Percentiles rank a stretch among this genome's conserved stretches.
phyloP scores from a whole-genome alignment of 2,329 filamentous ascomycete genomes.

The Epichloe sp. region DNA sequence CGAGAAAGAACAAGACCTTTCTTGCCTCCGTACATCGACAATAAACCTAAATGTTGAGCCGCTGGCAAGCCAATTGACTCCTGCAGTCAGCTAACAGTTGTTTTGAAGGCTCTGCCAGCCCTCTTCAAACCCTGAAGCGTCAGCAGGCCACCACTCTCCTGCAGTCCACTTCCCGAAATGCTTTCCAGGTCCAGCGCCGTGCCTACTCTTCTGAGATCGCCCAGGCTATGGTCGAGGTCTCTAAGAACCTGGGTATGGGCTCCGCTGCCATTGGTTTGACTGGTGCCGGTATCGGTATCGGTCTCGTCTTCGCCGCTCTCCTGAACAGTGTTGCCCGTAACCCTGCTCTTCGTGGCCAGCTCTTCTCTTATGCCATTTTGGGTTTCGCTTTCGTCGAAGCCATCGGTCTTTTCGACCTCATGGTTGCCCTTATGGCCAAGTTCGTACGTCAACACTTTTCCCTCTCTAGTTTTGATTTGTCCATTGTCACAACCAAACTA shows the following conservation, averaged over 20 bases:
- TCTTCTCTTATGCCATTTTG: constrained; percentile 92
- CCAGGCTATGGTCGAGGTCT: constrained; percentile 78
- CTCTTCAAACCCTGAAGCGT: constrained; percentile 66
- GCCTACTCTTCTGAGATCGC: constrained; percentile 82
- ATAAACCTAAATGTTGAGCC: constrained; percentile 13
- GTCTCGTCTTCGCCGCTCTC: constrained; percentile 84
- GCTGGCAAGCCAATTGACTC: constrained; percentile 19
- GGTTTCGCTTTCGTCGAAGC: constrained; percentile 93
- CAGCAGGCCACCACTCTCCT: constrained; percentile 54
- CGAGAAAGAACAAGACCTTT: constrained; percentile 17
- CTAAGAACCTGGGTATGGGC: constrained; percentile 84
- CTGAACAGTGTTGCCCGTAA: constrained; percentile 85
- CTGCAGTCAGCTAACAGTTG: constrained; percentile 20
- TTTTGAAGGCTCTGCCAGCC: constrained; percentile 39
- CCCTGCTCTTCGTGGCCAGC: constrained; percentile 86
- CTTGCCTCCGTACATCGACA: constrained; percentile 4
- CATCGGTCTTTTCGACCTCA: constrained; percentile 79
- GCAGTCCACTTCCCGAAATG: constrained; percentile 52
- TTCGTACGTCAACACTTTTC: constrained; percentile 44
- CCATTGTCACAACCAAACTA: constrained; percentile 2
- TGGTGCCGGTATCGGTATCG: constrained; percentile 89
- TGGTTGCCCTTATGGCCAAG: constrained; percentile 91
- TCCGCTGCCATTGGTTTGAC: constrained; percentile 83
- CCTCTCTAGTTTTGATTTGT: background rate
- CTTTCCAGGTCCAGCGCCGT: constrained; percentile 53